phyloP scores from a whole-genome alignment of 768 basidiomycete species.

The Leccinum subgranulosum region DNA sequence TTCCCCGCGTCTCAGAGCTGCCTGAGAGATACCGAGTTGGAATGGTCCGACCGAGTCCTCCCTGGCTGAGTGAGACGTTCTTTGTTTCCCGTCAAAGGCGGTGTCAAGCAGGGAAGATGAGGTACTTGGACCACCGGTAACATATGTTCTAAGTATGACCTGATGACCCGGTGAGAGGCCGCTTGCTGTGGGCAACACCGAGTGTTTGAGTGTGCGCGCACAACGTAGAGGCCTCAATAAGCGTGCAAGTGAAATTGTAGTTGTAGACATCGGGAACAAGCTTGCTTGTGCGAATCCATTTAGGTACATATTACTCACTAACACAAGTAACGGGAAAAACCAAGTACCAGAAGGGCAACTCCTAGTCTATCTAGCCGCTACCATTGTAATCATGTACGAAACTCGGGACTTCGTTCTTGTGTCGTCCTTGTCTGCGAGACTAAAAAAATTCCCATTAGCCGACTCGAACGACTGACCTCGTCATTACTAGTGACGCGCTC shows the following conservation, averaged over 20 bases:
- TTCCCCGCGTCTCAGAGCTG: constrained; percentile 49
- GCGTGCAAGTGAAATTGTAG: constrained; percentile 2
- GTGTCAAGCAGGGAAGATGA: constrained; percentile 57
- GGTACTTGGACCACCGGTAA: constrained; percentile 47
- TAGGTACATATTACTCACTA: constrained; percentile 7
- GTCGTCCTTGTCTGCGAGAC: neutral
- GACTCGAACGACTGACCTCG: constrained; percentile 67
- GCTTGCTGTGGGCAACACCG: neutral
- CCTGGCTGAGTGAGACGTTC: constrained; percentile 33
- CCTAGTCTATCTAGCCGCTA: neutral
- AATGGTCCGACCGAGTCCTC: constrained; percentile 76
- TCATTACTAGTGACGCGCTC: constrained; percentile 73
- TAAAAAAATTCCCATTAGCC: constrained; percentile 42
- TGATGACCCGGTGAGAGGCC: neutral
- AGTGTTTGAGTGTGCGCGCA: neutral
- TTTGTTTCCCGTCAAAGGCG: constrained; percentile 59
- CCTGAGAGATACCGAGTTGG: constrained; percentile 64
- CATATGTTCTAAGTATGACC: constrained; percentile 35
- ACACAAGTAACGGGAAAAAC: neutral
- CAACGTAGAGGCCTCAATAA: constrained; percentile 9
- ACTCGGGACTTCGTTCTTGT: no score
- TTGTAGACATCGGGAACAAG: constrained; percentile 7
- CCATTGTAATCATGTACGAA: neutral
- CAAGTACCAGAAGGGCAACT: no score
- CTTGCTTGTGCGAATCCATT: constrained; percentile 1